Conservation (phyloP, 1,139 yeast genomes). For the Nematodospora anomalae region DNA sequence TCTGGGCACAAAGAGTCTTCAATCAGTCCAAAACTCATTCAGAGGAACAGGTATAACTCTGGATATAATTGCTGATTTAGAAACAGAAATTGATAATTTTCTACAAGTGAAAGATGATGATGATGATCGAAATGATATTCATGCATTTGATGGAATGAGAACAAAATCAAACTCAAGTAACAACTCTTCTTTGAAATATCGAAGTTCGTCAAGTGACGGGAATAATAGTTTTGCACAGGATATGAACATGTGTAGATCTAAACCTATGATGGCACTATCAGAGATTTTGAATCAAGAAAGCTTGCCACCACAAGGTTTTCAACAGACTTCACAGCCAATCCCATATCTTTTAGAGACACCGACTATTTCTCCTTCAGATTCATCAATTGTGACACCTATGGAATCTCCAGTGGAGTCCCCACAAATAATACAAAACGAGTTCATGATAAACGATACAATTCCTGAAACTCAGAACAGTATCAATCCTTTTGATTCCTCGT, state of each 20-base stretch:
- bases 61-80: constrained; percentile 15
- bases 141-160: background rate
- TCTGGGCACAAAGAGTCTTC: background rate
- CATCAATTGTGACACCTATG: constrained; percentile 8
- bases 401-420: constrained; percentile 12
- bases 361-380: constrained; percentile 7
- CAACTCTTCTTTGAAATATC: constrained; percentile 3
- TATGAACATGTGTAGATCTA: constrained; percentile 5
- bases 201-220: background rate
- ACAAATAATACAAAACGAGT: constrained; percentile 11
- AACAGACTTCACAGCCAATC: background rate
- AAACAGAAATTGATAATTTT: constrained; percentile 16
- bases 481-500: constrained; percentile 1
- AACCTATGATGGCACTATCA: constrained; percentile 8
- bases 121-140: background rate
- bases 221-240: constrained; percentile 7
- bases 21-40: background rate
- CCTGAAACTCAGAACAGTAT: background rate
- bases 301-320: background rate
- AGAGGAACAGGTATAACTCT: constrained; percentile 6
- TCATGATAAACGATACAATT: constrained; percentile 3
- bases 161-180: constrained; percentile 2
- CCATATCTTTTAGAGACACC: constrained; percentile 11
- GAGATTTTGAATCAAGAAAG: constrained; percentile 3
- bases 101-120: constrained; percentile 8